Conservation (phyloP, 306 rosid species). For the Casuarina equisetifolia region DNA sequence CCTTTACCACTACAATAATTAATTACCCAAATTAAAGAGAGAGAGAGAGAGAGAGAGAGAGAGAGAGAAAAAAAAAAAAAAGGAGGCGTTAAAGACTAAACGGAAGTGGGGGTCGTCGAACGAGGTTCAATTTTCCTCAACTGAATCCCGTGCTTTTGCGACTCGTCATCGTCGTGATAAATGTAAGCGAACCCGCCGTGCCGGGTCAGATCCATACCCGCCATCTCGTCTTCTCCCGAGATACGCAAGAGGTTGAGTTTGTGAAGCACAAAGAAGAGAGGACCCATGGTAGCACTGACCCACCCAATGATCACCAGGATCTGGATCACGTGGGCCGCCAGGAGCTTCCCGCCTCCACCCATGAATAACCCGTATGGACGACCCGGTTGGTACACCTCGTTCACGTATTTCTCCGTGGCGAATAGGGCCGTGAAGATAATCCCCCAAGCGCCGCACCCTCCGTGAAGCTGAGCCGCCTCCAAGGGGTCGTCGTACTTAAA, state of each 20-base stretch:
- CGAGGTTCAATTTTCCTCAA: constrained; percentile 51
- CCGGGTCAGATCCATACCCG: constrained; percentile 95
- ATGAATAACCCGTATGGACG: constrained; percentile 60
- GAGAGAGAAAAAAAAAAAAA: no score
- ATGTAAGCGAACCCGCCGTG: constrained; percentile 92
- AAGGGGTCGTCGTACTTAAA: constrained; percentile 63
- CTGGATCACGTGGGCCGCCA: constrained; percentile 77
- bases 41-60: no score
- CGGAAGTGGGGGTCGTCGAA: constrained; percentile 26
- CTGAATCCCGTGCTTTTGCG: constrained; percentile 27
- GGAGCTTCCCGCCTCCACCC: constrained; percentile 75
- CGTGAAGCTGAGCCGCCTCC: constrained; percentile 92
- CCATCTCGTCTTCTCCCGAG: constrained; percentile 70
- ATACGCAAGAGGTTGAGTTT: constrained; percentile 69
- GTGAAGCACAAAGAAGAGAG: constrained; percentile 54
- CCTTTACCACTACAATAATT: not conserved
- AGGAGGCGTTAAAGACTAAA: not conserved
- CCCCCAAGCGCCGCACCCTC: constrained; percentile 99
- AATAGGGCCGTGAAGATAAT: constrained; percentile 78
- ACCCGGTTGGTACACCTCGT: constrained; percentile 48
- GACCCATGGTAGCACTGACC: constrained; percentile 96
- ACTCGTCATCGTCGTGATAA: constrained; percentile 50
- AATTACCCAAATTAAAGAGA: not conserved
- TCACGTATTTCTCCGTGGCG: constrained; percentile 65
- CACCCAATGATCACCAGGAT: constrained; percentile 67